Evolutionary conservation across 176 grass and related monocot species (phyloP).

Genomic region (Lolium multiflorum): DNA sequence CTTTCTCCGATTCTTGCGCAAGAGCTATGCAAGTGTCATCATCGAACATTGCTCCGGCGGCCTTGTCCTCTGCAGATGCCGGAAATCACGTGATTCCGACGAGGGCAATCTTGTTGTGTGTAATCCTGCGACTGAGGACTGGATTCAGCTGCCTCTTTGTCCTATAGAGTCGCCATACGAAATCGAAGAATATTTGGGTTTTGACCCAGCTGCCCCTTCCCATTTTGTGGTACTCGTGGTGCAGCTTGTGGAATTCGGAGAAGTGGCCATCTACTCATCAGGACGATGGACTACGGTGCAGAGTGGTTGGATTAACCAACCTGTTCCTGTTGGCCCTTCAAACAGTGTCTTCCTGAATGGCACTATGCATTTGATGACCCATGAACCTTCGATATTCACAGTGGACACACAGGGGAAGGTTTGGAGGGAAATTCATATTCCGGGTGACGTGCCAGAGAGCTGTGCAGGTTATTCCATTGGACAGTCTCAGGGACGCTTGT

Average conservation of each 20-base stretch:
- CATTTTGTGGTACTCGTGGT: background rate
- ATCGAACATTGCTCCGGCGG: background rate
- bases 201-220: background rate
- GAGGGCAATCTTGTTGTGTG: background rate
- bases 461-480: background rate
- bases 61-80: background rate
- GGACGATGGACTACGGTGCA: background rate
- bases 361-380: background rate
- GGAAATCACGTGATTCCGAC: background rate
- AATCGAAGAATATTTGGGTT: background rate
- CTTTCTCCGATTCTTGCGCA: background rate
- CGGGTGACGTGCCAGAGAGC: background rate
- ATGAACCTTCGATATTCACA: background rate
- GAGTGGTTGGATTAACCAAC: background rate
- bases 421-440: background rate
- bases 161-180: background rate
- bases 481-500: background rate
- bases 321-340: background rate
- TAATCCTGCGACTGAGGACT: background rate
- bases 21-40: background rate
- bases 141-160: background rate
- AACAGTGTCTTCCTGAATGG: background rate
- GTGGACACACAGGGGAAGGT: slow-evolving; percentile 13
- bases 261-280: slow-evolving; percentile 23
- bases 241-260: background rate